phyloP scores from a whole-genome alignment of 768 basidiomycete species.

The Suillus variegatus region DNA sequence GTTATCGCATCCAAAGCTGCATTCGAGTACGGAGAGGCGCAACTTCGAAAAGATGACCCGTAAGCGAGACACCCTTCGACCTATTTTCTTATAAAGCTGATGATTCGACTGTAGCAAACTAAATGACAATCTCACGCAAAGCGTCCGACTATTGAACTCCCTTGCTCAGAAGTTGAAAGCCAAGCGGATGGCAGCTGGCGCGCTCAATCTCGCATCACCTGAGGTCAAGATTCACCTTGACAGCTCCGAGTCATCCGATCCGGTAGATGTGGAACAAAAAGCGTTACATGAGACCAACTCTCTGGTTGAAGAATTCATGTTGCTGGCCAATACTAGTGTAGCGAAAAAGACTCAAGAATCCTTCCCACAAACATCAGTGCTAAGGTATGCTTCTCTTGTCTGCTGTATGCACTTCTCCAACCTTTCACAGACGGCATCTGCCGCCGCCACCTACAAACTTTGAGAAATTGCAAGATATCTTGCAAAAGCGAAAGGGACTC shows the following conservation, averaged over 20 bases:
- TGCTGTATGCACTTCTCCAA: background rate
- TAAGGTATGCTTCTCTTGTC: slow-evolving; percentile 52
- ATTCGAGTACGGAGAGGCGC: slow-evolving; percentile 97
- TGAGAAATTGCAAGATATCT: slow-evolving; percentile 91
- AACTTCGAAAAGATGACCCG: slow-evolving; percentile 91
- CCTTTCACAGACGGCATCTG: slow-evolving; percentile 68
- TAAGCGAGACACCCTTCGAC: slow-evolving; percentile 35
- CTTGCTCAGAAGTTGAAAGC: slow-evolving; percentile 86
- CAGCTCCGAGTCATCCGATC: slow-evolving; percentile 90
- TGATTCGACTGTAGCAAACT: slow-evolving; percentile 49
- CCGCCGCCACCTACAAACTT: slow-evolving; percentile 94
- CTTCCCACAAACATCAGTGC: slow-evolving; percentile 94
- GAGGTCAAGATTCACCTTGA: slow-evolving; percentile 98
- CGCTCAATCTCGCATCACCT: slow-evolving; percentile 95
- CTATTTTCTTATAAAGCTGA: background rate
- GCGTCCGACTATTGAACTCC: slow-evolving; percentile 85
- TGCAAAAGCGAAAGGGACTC: slow-evolving; percentile 82
- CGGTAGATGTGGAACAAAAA: slow-evolving; percentile 97
- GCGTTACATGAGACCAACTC: slow-evolving; percentile 91
- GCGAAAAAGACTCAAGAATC: slow-evolving; percentile 90
- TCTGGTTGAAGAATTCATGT: slow-evolving; percentile 98
- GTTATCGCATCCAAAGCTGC: slow-evolving; percentile 96
- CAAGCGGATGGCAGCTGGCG: slow-evolving; percentile 91
- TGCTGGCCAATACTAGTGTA: slow-evolving; percentile 95
- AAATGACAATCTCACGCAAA: slow-evolving; percentile 79